Evolutionary conservation across 2,329 filamentous ascomycete species (phyloP).

Genomic region (Xylariomycetidae sp.): DNA sequence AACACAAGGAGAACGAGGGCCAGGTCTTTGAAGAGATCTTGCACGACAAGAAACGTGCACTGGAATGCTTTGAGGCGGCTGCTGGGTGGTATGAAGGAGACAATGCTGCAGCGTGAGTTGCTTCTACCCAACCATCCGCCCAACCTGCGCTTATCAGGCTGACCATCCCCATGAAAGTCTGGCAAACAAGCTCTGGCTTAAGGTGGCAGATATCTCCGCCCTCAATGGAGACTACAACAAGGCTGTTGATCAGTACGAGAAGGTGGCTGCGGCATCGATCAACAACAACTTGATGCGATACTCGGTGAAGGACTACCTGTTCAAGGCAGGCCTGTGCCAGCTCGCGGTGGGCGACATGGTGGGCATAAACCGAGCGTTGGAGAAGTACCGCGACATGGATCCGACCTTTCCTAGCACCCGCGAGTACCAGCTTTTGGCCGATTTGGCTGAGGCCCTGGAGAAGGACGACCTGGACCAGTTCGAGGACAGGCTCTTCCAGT

Average conservation of each 20-base stretch:
- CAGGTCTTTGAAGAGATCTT: constrained; percentile 82
- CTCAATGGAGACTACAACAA: constrained; percentile 79
- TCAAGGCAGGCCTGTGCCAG: constrained; percentile 91
- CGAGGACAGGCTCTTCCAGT: constrained; percentile 80
- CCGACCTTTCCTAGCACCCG: constrained; percentile 69
- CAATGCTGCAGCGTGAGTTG: constrained; percentile 70
- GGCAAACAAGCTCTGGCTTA: constrained; percentile 89
- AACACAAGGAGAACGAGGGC: constrained; percentile 81
- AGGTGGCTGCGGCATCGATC: constrained; percentile 70
- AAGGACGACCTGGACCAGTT: constrained; percentile 76
- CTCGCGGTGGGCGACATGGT: constrained; percentile 69
- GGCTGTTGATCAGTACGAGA: constrained; percentile 76
- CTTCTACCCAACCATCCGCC: neutral
- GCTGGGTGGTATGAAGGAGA: constrained; percentile 87
- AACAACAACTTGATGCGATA: constrained; percentile 91
- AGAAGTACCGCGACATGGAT: constrained; percentile 76
- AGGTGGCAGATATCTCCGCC: constrained; percentile 82
- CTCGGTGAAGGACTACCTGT: constrained; percentile 90
- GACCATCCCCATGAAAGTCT: constrained; percentile 29
- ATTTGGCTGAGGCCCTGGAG: constrained; percentile 70
- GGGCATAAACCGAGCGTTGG: constrained; percentile 70
- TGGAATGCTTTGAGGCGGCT: constrained; percentile 78
- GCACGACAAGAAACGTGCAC: constrained; percentile 69
- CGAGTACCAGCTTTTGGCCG: constrained; percentile 74
- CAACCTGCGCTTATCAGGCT: constrained; percentile 5